Conservation (phyloP, 352 stramenopile genomes). For the Globisporangium cystogenes region DNA sequence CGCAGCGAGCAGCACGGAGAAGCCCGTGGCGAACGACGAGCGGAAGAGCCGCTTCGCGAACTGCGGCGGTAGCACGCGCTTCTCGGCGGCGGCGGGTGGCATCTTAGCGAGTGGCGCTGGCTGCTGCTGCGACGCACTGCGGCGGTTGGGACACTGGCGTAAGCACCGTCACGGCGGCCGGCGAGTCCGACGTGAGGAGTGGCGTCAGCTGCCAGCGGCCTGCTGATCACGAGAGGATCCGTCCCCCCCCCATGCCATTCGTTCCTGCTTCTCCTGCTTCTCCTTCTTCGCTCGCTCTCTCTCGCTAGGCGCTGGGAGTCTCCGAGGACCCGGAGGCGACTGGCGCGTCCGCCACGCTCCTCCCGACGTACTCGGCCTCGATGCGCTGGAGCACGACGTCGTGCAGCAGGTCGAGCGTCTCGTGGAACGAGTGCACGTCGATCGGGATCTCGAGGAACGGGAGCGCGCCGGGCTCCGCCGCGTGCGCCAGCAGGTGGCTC, state of each 20-base stretch:
- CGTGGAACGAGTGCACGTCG: slow-evolving; percentile 83
- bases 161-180: no score
- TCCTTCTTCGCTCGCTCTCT: neutral
- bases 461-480: slow-evolving; percentile 29
- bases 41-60: slow-evolving; percentile 69
- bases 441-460: slow-evolving; percentile 77
- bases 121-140: no score
- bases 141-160: no score
- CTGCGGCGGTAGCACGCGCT: slow-evolving; percentile 51
- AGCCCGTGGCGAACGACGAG: slow-evolving; percentile 64
- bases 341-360: neutral
- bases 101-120: no score
- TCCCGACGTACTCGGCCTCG: slow-evolving; percentile 59
- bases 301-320: neutral
- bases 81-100: no score
- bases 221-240: no score
- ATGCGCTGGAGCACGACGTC: slow-evolving; percentile 84
- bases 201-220: no score
- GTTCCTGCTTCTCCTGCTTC: no score
- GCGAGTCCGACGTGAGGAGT: no score
- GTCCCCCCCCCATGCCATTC: no score
- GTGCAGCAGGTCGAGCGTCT: slow-evolving; percentile 80
- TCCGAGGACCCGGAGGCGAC: no score
- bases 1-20: slow-evolving; percentile 49
- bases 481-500: slow-evolving; percentile 57